These are phyloP conservation scores for Trypanosoma platydactyli DNA, from an alignment of 208 protist genomes.

Conservation along the genomic window DNA sequence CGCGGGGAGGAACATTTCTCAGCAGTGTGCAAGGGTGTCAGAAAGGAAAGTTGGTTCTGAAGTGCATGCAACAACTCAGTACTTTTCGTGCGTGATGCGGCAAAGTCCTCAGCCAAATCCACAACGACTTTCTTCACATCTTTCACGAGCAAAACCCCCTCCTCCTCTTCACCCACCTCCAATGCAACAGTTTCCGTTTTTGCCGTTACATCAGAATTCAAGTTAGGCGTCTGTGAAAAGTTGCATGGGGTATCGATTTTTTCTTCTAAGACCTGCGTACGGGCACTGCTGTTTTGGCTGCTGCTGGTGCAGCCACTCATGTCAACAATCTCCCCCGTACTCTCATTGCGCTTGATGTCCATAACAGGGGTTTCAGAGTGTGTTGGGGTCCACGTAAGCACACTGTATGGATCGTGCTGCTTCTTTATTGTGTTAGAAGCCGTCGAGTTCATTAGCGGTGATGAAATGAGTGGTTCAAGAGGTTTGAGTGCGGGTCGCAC, in stretches of 20 bases:
- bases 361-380: background rate
- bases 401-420: conserved; percentile 19
- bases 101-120: conserved; percentile 1
- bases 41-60: conserved; percentile 2
- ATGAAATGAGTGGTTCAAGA: background rate
- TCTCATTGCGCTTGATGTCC: background rate
- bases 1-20: background rate
- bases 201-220: background rate
- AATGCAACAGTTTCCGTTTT: background rate
- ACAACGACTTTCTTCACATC: conserved; percentile 3
- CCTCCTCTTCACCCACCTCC: background rate
- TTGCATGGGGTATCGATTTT: background rate
- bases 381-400: conserved; percentile 1
- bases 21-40: background rate
- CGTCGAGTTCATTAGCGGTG: background rate
- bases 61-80: background rate
- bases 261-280: background rate
- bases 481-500: conserved; percentile 2
- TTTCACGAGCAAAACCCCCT: background rate
- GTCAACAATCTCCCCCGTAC: background rate
- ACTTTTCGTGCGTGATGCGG: background rate
- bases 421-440: background rate
- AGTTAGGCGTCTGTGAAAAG: background rate
- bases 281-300: background rate
- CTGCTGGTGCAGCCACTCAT: background rate